These are phyloP conservation scores for Loxodes magnus DNA, from an alignment of 73 alveolate genomes.

Conservation along the genomic window DNA sequence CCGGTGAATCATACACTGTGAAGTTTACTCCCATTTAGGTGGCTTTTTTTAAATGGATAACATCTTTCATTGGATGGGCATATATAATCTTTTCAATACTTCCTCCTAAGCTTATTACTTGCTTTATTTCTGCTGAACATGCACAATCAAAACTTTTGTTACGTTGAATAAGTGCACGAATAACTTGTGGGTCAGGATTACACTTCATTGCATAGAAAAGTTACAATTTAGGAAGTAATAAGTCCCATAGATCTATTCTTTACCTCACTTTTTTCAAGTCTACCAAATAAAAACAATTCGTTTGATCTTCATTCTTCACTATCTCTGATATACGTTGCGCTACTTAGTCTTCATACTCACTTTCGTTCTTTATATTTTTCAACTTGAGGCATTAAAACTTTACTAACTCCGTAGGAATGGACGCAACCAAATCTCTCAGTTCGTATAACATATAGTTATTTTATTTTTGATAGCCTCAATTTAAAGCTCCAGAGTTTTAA, in stretches of 20 bases:
- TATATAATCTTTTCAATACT: neutral
- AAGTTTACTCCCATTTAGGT: neutral
- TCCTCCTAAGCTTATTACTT: conserved; percentile 1
- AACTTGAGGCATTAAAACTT: no score
- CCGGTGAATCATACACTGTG: neutral
- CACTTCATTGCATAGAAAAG: conserved; percentile 17
- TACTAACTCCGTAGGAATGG: no score
- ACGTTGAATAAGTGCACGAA: neutral
- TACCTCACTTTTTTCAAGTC: no score
- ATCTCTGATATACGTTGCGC: no score
- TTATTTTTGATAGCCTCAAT: no score
- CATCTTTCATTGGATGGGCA: conserved; percentile 5
- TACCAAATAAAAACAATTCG: no score
- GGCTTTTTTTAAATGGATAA: conserved; percentile 3
- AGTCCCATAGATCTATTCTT: conserved; percentile 9
- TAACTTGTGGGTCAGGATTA: conserved; percentile 1
- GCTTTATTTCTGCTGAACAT: conserved; percentile 1
- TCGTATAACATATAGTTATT: no score
- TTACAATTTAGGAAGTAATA: conserved; percentile 2
- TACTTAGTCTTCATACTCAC: no score
- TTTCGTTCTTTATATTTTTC: no score
- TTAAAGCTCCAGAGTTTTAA: no score
- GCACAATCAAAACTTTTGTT: conserved; percentile 15
- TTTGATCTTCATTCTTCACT: no score
- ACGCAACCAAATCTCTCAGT: no score